Evolutionary conservation across 1,284 basidiomycete genomes (phyloP), one percentile per base, ranked within the genome.

Genomic region (Papiliotrema nemorosa): DNA sequence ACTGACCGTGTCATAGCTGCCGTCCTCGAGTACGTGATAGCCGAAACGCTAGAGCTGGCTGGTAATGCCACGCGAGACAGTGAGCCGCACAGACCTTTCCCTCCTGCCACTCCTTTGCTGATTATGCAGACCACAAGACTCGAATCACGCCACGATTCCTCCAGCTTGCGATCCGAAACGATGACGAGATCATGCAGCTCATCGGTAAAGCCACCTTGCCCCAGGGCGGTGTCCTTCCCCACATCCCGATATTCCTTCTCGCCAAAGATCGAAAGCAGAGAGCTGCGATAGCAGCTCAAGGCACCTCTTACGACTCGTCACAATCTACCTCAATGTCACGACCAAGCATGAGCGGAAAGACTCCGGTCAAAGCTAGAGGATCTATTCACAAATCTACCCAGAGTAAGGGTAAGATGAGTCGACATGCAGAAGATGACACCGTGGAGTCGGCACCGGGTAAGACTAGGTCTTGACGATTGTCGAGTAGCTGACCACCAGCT

Each of bases 101-200:
- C 24, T 10, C 6, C 22, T 13, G 6, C 9, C 40, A 26, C n/a
- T 34, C 25, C 26, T 16, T 29, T 31, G 7, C 29, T 33, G n/a
- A 31, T 45, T 45, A 39, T 39, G 20, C 48, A 55, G 54, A 55
- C 47, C 59, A 60, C 44, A 57, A 87, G 78, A 82, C 84, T 68
- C 85, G 87, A 81, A 89, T 90, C 63, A 84, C 87, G 10, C 88
- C 88, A 44, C 81, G 88, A 66, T 86, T 89, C 72, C 69, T 90
- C 49, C 86, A 87, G 67, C 82, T 90, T 34, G 88, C 88, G 53
- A 87, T 90, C 70, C 80, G 84, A 50, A 87, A 87, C 66, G 86
- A 87, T 45, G 84, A 87, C 58, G 85, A 87, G 81, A 35, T 58
- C 34, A 36, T 52, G 31, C 27, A 41, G 66, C 82, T 89, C 40